A percentile compares a stretch with the other conserved stretches of the same genome.
Evolutionary conservation across 2,329 filamentous ascomycete species (phyloP).

Genomic region (Aspergillus quadrilineatus): DNA sequence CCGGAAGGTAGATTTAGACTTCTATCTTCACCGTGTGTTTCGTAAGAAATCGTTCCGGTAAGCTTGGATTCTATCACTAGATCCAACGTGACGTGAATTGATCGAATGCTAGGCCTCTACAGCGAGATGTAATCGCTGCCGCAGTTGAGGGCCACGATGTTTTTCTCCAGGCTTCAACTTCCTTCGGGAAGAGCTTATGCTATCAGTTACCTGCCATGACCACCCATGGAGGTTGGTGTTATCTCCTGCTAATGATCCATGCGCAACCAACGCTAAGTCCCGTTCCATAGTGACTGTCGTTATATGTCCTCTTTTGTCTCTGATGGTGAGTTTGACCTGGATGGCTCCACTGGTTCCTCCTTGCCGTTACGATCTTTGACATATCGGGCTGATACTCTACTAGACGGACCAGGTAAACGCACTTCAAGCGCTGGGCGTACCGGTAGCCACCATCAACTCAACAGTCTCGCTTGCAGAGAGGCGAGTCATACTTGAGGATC

Average conservation of each 20-base stretch:
- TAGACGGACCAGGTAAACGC: slow-evolving; percentile 90
- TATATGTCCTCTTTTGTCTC: slow-evolving; percentile 79
- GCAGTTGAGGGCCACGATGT: slow-evolving; percentile 83
- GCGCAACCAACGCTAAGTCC: slow-evolving; percentile 1
- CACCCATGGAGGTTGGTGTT: slow-evolving; percentile 72
- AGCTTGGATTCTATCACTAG: slow-evolving; percentile 8
- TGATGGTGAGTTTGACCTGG: slow-evolving; percentile 65
- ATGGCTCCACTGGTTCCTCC: neutral
- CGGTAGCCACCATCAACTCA: slow-evolving; percentile 83
- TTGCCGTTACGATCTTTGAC: neutral
- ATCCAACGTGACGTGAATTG: neutral
- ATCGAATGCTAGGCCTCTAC: slow-evolving; percentile 63
- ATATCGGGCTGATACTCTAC: neutral
- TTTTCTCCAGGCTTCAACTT: slow-evolving; percentile 75
- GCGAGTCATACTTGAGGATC: slow-evolving; percentile 70
- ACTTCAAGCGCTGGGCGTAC: slow-evolving; percentile 69
- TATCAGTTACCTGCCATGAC: slow-evolving; percentile 90
- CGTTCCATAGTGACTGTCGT: slow-evolving; percentile 73
- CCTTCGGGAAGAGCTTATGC: slow-evolving; percentile 88
- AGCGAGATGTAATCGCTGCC: slow-evolving; percentile 82
- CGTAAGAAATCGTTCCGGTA: slow-evolving; percentile 72
- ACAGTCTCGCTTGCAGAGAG: slow-evolving; percentile 68
- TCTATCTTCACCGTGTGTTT: slow-evolving; percentile 72
- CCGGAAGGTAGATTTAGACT: slow-evolving; percentile 62
- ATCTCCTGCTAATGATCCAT: neutral